Evolutionary conservation across 352 stramenopile genomes (phyloP).

Genomic region (Peronospora farinosa): DNA sequence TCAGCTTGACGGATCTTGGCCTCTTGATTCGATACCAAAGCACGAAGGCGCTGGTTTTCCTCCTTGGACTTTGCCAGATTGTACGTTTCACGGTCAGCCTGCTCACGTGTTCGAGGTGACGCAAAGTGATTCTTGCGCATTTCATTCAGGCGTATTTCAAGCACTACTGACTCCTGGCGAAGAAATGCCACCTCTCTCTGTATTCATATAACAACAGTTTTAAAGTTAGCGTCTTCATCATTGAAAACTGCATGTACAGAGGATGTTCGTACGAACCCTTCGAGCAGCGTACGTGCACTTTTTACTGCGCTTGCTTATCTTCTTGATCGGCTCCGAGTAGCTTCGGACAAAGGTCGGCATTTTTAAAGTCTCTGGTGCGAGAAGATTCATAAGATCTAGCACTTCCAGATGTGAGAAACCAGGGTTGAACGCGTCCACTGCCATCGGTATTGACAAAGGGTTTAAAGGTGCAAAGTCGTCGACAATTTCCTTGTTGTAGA

Average conservation of each 20-base stretch:
- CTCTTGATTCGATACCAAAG: constrained; percentile 35
- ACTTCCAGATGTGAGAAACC: constrained; percentile 34
- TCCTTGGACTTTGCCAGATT: constrained; percentile 28
- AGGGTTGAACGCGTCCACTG: constrained; percentile 30
- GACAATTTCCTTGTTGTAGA: constrained; percentile 9
- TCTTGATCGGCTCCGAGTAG: constrained; percentile 25
- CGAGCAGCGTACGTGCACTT: constrained; percentile 61
- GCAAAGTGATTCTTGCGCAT: constrained; percentile 20
- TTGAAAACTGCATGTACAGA: not conserved
- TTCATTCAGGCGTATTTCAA: constrained; percentile 33
- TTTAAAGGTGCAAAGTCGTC: constrained; percentile 36
- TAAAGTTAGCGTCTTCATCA: constrained; percentile 9
- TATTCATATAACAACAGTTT: constrained; percentile 8
- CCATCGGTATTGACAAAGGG: constrained; percentile 28
- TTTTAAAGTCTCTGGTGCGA: constrained; percentile 20
- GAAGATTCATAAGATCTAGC: constrained; percentile 33
- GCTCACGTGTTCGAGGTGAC: constrained; percentile 15
- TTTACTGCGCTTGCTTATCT: constrained; percentile 34
- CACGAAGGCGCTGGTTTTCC: constrained; percentile 44
- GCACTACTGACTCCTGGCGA: constrained; percentile 26
- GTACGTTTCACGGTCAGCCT: constrained; percentile 22
- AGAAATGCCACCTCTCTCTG: constrained; percentile 45
- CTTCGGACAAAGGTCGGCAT: constrained; percentile 22
- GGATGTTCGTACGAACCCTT: constrained; percentile 25
- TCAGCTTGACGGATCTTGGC: constrained; percentile 37